Evolutionary conservation across 176 grass and related monocot species (phyloP), one percentile per base, ranked within the genome.

Genomic region (Secale cereale): DNA sequence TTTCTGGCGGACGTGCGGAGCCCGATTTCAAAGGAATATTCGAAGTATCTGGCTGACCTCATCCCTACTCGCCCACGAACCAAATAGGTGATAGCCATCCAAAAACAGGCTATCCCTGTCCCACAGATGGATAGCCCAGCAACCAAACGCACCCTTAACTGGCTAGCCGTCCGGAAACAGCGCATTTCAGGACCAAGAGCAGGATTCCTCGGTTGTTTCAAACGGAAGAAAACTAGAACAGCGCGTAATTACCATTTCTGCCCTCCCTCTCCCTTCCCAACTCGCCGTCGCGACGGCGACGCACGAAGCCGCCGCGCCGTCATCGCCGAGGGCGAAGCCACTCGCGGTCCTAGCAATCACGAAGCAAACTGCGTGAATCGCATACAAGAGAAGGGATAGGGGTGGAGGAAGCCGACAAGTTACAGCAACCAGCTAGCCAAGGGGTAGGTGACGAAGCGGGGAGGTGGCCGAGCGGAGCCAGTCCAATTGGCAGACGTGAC

Each of bases 151-250:
- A n/a, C n/a, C n/a, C n/a, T n/a, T n/a, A 85, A 81, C 66, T 40
- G 57, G 26, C 69, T 74, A 66, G 45, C 59, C 79, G 78, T 78
- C 86, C 80, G 69, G 43, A 78, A 75, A 81, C 85, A 86, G 15
- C 37, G 72, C 88, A 88, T 90, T 88, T 82, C 65, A 64, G 59
- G 78, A 83, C 59, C 45, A 91, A 87, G 76, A 87, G 62, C 77
- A 89, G 67, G 85, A 92, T 87, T 85, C 77, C 17, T 89, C 81
- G 76, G 67, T 89, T 89, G 65, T 79, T 83, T 77, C 78, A 84
- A 85, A 84, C 69, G 12, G 63, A 74, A 84, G 80, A 70, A 87
- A 87, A 80, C 59, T 50, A 80, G 36, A 81, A 65, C 43, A 71
- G 52, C 60, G 33, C 35, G 39, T 70, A 86, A 77, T 89, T 89